phyloP scores from a whole-genome alignment of 2,329 filamentous ascomycete genomes.

The Xylariaceae sp. region DNA sequence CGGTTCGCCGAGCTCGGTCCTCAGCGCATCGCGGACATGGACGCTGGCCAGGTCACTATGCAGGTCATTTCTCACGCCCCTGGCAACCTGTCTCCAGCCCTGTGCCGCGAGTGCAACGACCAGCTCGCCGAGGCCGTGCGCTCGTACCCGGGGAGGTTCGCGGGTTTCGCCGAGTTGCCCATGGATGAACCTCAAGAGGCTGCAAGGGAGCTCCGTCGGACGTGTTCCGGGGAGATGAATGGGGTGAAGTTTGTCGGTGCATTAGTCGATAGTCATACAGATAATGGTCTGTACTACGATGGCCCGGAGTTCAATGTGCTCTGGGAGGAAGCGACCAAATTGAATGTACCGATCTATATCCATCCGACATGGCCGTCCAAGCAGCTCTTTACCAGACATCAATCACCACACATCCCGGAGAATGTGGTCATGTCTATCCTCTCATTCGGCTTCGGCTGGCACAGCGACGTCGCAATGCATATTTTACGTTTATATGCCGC shows the following conservation, averaged over 20 bases:
- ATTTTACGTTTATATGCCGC: conserved; percentile 40
- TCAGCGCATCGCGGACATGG: conserved; percentile 34
- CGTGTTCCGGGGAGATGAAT: conserved; percentile 38
- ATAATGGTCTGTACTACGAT: conserved; percentile 42
- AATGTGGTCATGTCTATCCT: conserved; percentile 29
- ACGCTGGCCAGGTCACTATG: conserved; percentile 33
- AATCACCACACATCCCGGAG: conserved; percentile 43
- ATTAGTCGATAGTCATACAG: conserved; percentile 40
- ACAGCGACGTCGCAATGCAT: conserved; percentile 46
- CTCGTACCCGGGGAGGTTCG: conserved; percentile 37
- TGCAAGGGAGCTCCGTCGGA: conserved; percentile 41
- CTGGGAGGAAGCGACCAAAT: conserved; percentile 47
- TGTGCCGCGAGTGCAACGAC: conserved; percentile 34
- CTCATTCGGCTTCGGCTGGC: conserved; percentile 45
- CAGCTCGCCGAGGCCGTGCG: conserved; percentile 37
- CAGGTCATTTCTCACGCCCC: conserved; percentile 39
- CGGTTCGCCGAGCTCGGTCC: conserved; percentile 15
- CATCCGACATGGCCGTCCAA: conserved; percentile 51
- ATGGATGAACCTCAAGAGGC: conserved; percentile 41
- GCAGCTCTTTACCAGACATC: conserved; percentile 44
- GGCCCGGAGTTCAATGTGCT: conserved; percentile 38
- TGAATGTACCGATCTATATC: conserved; percentile 59
- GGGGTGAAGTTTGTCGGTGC: conserved; percentile 45
- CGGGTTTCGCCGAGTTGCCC: conserved; percentile 41
- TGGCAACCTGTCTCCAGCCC: conserved; percentile 25